phyloP scores from a whole-genome alignment of 192 early-diverging fungal genomes.

The Coemansia sp. region DNA sequence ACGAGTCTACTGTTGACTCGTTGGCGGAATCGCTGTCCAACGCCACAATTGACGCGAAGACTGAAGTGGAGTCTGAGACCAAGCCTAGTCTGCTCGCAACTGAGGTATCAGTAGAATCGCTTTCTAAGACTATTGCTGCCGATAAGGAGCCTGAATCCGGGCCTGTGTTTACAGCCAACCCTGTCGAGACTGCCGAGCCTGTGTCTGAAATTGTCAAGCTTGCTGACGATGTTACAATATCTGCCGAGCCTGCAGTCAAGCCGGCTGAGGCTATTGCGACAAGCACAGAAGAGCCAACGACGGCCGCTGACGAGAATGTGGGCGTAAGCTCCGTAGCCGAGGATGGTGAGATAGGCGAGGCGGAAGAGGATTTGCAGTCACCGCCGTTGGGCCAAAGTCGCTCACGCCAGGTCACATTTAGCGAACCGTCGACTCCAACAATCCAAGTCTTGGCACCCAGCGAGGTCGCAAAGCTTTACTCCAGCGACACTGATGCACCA shows the following conservation, averaged over 20 bases:
- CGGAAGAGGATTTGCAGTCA: constrained; percentile 9
- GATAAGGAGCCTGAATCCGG: constrained; percentile 25
- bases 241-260: constrained; percentile 1
- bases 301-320: constrained; percentile 17
- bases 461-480: constrained; percentile 52
- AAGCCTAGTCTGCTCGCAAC: neutral
- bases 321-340: neutral
- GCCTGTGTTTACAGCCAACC: constrained; percentile 30
- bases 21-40: constrained; percentile 27
- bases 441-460: constrained; percentile 41
- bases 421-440: constrained; percentile 45
- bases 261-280: constrained; percentile 2
- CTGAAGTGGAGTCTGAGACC: neutral
- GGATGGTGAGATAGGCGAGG: constrained; percentile 36
- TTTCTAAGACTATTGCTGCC: neutral
- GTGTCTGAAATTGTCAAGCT: constrained; percentile 8
- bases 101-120: neutral
- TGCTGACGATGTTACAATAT: constrained; percentile 17
- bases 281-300: constrained; percentile 18
- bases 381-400: constrained; percentile 38
- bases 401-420: constrained; percentile 46
- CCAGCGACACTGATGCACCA: constrained; percentile 52
- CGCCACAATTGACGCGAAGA: constrained; percentile 12
- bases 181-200: constrained; percentile 22
- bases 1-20: constrained; percentile 12